A percentile compares a stretch with the other conserved stretches of the same genome.
Evolutionary conservation across 805 yeast genomes (phyloP).

Genomic region (Hanseniaspora hatyaiensis): DNA sequence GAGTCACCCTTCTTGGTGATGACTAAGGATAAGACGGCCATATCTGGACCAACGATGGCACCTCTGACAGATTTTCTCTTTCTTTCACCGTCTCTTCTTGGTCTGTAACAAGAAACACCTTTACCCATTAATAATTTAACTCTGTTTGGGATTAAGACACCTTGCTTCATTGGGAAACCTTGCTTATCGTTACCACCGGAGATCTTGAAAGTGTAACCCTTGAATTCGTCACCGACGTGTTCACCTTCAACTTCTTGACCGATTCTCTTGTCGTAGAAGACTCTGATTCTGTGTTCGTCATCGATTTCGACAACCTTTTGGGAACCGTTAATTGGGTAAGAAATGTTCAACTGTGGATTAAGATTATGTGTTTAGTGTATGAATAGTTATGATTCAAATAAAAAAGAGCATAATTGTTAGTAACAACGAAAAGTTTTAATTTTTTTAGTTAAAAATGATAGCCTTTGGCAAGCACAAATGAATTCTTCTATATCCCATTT

Average conservation of each 20-base stretch:
- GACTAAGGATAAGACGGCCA: constrained; percentile 87
- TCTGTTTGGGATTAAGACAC: constrained; percentile 99
- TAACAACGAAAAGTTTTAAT: no score
- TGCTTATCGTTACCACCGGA: constrained; percentile 99
- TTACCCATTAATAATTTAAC: constrained; percentile 87
- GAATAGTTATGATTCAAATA: constrained; percentile 5
- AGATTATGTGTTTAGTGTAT: neutral
- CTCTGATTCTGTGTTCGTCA: constrained; percentile 97
- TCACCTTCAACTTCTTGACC: constrained; percentile 99
- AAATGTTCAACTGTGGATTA: constrained; percentile 73
- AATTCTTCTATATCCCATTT: no score
- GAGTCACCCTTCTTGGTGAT: constrained; percentile 94
- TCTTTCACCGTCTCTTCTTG: constrained; percentile 99
- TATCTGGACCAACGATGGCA: constrained; percentile 94
- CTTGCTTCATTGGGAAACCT: constrained; percentile 99
- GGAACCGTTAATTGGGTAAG: constrained; percentile 99
- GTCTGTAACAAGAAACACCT: constrained; percentile 98
- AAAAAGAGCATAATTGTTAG: neutral
- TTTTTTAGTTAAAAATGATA: no score
- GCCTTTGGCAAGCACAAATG: no score
- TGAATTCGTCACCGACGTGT: constrained; percentile 95
- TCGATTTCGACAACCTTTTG: constrained; percentile 96
- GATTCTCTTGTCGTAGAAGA: constrained; percentile 98
- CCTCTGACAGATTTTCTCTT: constrained; percentile 99
- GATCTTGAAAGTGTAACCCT: constrained; percentile 97